Evolutionary conservation across 2,329 filamentous ascomycete species (phyloP).

Genomic region (Claviceps pazoutovae): DNA sequence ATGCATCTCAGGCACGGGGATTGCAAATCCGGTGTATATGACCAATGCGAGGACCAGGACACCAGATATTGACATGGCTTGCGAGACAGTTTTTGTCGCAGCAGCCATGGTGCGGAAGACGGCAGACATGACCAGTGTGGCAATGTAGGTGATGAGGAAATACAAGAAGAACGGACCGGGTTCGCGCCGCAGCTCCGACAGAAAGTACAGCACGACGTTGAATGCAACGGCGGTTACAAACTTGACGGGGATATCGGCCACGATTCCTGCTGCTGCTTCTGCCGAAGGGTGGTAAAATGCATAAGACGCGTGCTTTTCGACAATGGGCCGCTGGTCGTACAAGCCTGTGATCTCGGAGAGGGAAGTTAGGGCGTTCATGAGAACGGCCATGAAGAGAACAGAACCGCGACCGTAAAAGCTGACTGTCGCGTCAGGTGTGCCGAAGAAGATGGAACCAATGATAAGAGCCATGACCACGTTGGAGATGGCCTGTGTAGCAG

Average conservation of each 20-base stretch:
- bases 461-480: conserved; percentile 45
- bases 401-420: conserved; percentile 42
- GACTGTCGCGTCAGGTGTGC: conserved; percentile 31
- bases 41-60: conserved; percentile 45
- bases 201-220: conserved; percentile 45
- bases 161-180: conserved; percentile 64
- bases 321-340: conserved; percentile 31
- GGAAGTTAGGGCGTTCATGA: conserved; percentile 44
- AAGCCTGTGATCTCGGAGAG: conserved; percentile 39
- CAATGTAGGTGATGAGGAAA: conserved; percentile 53
- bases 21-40: conserved; percentile 45
- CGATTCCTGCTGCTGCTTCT: conserved; percentile 40
- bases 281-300: conserved; percentile 37
- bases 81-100: conserved; percentile 49
- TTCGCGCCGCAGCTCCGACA: conserved; percentile 38
- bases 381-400: conserved; percentile 44
- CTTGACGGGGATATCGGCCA: conserved; percentile 44
- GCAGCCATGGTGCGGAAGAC: conserved; percentile 63
- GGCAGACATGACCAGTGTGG: conserved; percentile 60
- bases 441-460: conserved; percentile 46
- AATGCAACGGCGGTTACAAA: conserved; percentile 35
- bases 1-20: conserved; percentile 43
- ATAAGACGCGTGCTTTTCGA: conserved; percentile 34
- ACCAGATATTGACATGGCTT: conserved; percentile 39
- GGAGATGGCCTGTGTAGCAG: conserved; percentile 28